Base-by-base conservation (phyloP, 139 green algal species). In the Zygnema cylindricum region DNA sequence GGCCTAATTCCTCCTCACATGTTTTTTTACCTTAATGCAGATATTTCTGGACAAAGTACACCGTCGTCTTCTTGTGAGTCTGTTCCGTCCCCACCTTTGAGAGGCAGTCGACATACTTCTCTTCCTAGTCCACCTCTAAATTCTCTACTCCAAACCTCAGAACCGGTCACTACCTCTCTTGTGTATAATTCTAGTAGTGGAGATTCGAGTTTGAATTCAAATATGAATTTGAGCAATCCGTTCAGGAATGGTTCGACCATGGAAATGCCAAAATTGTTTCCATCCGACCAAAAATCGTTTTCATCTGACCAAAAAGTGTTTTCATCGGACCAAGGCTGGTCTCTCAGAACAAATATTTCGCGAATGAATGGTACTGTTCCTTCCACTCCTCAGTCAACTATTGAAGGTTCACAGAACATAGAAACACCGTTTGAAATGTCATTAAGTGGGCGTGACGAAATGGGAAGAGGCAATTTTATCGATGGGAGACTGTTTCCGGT, bases 41-140 rank as follows among this genome's bases (percentile, higher is more conserved):
- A 85, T 7, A 54, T 85, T 7, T 85, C 77, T 7, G 43, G 49
- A 40, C 54, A 54, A 11, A 85, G 77, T 16, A 85, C 77, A 25
- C 77, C 77, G 7, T 3, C 16, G 33, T 85, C 77, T 11, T 85
- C 77, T 39, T 54, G 36, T 43, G 77, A 85, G 16, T 85, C 77
- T 23, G 57, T 54, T 43, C 77, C 77, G 54, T 85, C 77, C 11
- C 77, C 71, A 7, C 49, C 49, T 63, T 16, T 63, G 49, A 7
- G 16, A 63, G 49, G n/a, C n/a, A n/a, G n/a, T n/a, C 49, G 49
- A 63, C 49, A 25, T 63, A 7, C 16, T 63, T 63, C 49, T 16
- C 7, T 25, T 16, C 49, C 16, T 63, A 7, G 7, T 16, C 7
- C 16, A 7, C 49, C 7, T 63, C 49, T 63, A 63, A 63, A 7